Evolutionary conservation across 805 yeast genomes (phyloP), one percentile per base, ranked within the genome.

Genomic region (Vanderwaltozyma verrucispora): DNA sequence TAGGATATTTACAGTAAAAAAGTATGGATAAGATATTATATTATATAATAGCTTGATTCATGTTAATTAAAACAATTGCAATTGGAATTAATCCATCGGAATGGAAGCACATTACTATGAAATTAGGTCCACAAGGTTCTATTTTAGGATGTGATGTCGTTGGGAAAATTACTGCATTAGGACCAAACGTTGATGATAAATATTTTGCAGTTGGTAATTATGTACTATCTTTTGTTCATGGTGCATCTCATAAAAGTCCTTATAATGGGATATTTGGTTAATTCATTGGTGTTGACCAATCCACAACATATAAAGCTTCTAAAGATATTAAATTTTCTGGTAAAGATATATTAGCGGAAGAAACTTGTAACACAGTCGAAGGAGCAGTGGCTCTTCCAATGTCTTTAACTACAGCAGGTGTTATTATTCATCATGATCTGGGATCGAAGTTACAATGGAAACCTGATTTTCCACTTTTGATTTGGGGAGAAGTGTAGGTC

Each of bases 401-500:
- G 36, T 69, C 77, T 14, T 50, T 72, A 33, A 62, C 59, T 35
- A 79, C 84, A 3, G 64, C 71, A 14, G 74, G 68, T 23, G 49
- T 51, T 39, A 59, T 67, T 15, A 65, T 63, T 34, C 48, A 48
- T 38, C 56, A 59, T 46, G 53, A 57, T 31, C 50, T 74, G 27
- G 56, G 58, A 16, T 36, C 62, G 24, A 47, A 52, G 31, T 31
- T 50, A 19, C 47, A 44, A 14, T 45, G 53, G 51, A 39, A 46
- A 33, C 47, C 49, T 9, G 64, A 62, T 32, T 62, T 62, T 40
- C 62, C 62, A 42, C 51, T 76, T 28, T 51, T 77, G 35, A 61
- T 77, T 32, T 74, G 80, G 77, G 79, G 80, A 50, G 88, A 81
- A 69, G 80, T 16, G 67, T 78, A 11, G 87, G 86, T 20, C 64